Conservation (phyloP, 768 basidiomycete genomes). For the Calocybe indica region DNA sequence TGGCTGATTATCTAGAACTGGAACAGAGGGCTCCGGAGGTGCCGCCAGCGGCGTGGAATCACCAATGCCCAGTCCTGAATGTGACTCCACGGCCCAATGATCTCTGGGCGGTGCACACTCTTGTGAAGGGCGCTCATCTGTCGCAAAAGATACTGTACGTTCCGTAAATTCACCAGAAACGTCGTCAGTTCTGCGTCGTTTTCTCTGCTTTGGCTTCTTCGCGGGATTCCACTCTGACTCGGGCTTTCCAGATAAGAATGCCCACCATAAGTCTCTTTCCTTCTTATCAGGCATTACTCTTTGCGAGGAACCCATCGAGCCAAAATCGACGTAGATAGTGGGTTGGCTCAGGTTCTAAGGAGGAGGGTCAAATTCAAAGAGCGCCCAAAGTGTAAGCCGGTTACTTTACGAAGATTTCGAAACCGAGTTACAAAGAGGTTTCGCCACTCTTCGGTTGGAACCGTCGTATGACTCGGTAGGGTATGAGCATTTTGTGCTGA, state of each 20-base stretch:
- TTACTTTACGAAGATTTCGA: conserved; percentile 60
- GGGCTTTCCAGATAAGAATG: conserved; percentile 64
- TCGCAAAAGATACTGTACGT: conserved; percentile 5
- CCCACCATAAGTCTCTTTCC: conserved; percentile 78
- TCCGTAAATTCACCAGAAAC: conserved; percentile 35
- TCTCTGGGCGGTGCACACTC: conserved; percentile 29
- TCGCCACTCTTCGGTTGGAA: conserved; percentile 71
- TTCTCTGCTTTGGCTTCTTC: conserved; percentile 29
- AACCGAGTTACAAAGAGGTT: conserved; percentile 50
- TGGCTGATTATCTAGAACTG: neutral
- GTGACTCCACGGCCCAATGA: conserved; percentile 34
- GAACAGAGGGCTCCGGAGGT: conserved; percentile 1
- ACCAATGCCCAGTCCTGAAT: conserved; percentile 22
- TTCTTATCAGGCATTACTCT: conserved; percentile 61
- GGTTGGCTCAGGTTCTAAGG: conserved; percentile 63
- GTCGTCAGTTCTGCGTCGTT: conserved; percentile 11
- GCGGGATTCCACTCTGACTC: conserved; percentile 61
- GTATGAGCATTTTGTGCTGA: conserved; percentile 13
- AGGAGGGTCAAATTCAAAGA: conserved; percentile 5
- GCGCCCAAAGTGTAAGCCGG: conserved; percentile 2
- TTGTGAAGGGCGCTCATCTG: conserved; percentile 8
- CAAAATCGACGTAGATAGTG: conserved; percentile 39
- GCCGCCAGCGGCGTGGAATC: conserved; percentile 34
- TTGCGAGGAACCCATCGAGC: conserved; percentile 17
- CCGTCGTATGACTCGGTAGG: conserved; percentile 21